These are phyloP conservation scores for Crithidia sp. DNA, from an alignment of 208 protist species.

Conservation along the genomic window DNA sequence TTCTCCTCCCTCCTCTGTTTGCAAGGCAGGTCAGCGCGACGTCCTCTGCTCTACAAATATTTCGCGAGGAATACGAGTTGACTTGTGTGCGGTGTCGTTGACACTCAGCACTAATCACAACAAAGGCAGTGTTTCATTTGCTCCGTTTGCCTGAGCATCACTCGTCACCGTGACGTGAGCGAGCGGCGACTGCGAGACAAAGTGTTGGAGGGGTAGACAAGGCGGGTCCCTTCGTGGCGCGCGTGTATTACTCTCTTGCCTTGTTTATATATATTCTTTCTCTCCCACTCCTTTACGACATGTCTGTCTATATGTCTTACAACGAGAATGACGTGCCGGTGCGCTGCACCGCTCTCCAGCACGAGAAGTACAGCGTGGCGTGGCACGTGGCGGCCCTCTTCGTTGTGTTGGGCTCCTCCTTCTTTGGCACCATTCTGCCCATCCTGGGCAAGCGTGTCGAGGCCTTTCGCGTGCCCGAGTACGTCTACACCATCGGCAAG, in stretches of 20 bases:
- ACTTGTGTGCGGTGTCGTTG: no score
- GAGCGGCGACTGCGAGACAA: background rate
- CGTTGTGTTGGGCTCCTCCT: conserved; percentile 27
- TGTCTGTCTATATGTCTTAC: conserved; percentile 6
- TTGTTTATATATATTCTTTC: no score
- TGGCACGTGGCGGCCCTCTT: conserved; percentile 29
- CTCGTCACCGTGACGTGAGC: background rate
- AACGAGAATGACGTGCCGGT: background rate
- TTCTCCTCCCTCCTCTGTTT: no score
- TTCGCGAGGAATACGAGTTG: no score
- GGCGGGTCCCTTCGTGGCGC: no score
- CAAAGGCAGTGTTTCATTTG: no score
- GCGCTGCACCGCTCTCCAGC: conserved; percentile 7
- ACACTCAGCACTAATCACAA: no score
- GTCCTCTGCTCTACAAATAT: no score
- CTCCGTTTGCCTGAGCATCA: no score
- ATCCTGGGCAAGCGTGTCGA: conserved; percentile 49
- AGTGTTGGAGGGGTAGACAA: background rate
- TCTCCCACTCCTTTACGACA: background rate
- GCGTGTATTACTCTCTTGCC: no score
- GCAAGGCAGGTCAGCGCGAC: no score
- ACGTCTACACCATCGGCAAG: conserved; percentile 59
- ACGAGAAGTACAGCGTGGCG: conserved; percentile 21
- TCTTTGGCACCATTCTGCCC: conserved; percentile 50
- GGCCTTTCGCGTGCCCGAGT: conserved; percentile 36